Evolutionary conservation across 2,329 filamentous ascomycete genomes (phyloP), one percentile per base, ranked within the genome.

Genomic region (Hymenoscyphus salicellus): DNA sequence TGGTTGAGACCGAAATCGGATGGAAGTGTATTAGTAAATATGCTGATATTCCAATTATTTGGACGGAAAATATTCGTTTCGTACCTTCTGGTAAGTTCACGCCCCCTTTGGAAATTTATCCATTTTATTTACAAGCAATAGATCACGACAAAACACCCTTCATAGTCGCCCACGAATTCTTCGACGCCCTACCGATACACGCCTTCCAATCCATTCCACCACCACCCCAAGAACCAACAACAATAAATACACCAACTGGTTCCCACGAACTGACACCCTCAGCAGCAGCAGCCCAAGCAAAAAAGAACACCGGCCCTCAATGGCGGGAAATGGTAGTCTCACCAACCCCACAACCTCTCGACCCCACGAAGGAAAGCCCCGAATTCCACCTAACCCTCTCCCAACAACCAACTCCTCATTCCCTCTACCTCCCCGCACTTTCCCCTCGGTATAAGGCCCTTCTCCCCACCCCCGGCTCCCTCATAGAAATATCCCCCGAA

Each of bases 111-210:
- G 8, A 17, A 23, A 26, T 10, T 11, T 6, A 28, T 10, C 3
- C 6, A 3, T 4, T 23, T 30, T 41, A 43, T 28, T 55, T 1
- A 49, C 28, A 26, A 10, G 58, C 28, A 59, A 60, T 70, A 89
- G 87, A 86, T 66, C 78, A 86, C 26, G 83, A 84, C 66, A 91
- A 90, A 74, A 91, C 88, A 26, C 94, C 95, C 0, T 96, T 98
- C 77, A 96, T 99, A 66, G 86, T 98, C 58, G 95, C 95, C 4
- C 95, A 99, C 76, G 95, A 99, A 76, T 98, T 99, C 82, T 99
- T 99, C 79, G 95, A 99, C 72, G 95, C 95, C 2, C 87, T 99
- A 0, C 95, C 95, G 38, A 97, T 99, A 71, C 93, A 99, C 77
- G 89, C 92, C 66, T 99, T 99, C 76, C 90, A 98, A 77, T 89